Conservation (phyloP, 371 early-diverging fungal species). For the Massospora cicadina region DNA sequence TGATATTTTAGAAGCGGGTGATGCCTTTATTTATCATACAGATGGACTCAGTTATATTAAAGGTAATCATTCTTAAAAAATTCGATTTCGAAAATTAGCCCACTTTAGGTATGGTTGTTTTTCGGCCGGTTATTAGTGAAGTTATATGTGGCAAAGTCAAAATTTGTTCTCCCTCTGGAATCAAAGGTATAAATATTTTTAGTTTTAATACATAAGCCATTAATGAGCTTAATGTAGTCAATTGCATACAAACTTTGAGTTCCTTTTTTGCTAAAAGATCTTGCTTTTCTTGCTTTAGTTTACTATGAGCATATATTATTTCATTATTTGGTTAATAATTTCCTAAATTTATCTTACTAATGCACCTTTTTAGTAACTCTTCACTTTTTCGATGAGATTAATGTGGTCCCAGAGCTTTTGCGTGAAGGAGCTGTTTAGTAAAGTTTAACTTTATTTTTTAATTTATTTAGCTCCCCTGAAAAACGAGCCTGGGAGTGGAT, state of each 20-base stretch:
- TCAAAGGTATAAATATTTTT: constrained; percentile 27
- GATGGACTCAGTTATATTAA: constrained; percentile 64
- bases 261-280: not conserved
- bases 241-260: not conserved
- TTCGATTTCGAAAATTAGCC: constrained; percentile 18
- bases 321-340: not conserved
- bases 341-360: not conserved
- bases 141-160: constrained; percentile 60
- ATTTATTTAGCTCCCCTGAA: not conserved
- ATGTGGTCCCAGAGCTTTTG: constrained; percentile 40
- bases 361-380: constrained; percentile 37
- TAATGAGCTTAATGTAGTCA: not conserved
- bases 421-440: constrained; percentile 22
- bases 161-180: constrained; percentile 42
- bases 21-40: constrained; percentile 65
- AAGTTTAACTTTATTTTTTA: not conserved
- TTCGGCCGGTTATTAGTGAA: constrained; percentile 81
- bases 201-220: not conserved
- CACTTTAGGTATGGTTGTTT: constrained; percentile 71
- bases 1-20: constrained; percentile 59
- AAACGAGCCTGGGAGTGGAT: not conserved
- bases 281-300: too few species aligned
- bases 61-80: constrained; percentile 19
- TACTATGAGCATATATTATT: not conserved
- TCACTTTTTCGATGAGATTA: constrained; percentile 85